Conservation (phyloP, 1,139 yeast genomes). For the Yamadazyma friedrichii region DNA sequence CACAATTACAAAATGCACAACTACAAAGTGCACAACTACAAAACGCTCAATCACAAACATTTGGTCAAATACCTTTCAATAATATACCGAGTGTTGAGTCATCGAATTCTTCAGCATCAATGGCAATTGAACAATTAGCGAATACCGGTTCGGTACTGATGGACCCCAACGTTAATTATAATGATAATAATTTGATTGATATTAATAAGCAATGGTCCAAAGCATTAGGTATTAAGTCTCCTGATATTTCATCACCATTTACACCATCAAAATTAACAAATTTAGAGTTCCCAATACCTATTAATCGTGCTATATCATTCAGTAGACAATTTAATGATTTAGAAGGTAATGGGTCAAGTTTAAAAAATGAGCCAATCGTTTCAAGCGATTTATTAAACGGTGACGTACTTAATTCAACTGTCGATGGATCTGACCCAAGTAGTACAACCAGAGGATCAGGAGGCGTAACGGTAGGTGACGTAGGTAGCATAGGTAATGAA, state of each 20-base stretch:
- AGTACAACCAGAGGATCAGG: neutral
- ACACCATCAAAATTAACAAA: conserved; percentile 12
- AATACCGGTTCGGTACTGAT: neutral
- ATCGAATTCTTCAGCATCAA: conserved; percentile 10
- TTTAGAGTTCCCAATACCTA: conserved; percentile 17
- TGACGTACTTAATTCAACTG: conserved; percentile 1
- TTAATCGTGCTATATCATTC: conserved; percentile 16
- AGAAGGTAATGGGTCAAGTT: neutral
- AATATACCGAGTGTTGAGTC: conserved; percentile 13
- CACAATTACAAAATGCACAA: neutral
- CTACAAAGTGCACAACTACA: neutral
- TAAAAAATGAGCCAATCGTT: neutral
- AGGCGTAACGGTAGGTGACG: no score
- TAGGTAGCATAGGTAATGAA: no score
- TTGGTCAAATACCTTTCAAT: neutral
- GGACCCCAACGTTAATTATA: neutral
- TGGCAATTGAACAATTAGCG: conserved; percentile 2
- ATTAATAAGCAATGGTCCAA: conserved; percentile 18
- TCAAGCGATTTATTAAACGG: conserved; percentile 4
- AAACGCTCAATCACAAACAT: neutral
- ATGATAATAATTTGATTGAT: conserved; percentile 9
- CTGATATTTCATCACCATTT: conserved; percentile 16
- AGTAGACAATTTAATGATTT: conserved; percentile 11
- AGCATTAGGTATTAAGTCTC: conserved; percentile 17
- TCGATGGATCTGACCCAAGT: neutral